Evolutionary conservation across 2,329 filamentous ascomycete species (phyloP).

Genomic region (Colletotrichum tamarilloi): DNA sequence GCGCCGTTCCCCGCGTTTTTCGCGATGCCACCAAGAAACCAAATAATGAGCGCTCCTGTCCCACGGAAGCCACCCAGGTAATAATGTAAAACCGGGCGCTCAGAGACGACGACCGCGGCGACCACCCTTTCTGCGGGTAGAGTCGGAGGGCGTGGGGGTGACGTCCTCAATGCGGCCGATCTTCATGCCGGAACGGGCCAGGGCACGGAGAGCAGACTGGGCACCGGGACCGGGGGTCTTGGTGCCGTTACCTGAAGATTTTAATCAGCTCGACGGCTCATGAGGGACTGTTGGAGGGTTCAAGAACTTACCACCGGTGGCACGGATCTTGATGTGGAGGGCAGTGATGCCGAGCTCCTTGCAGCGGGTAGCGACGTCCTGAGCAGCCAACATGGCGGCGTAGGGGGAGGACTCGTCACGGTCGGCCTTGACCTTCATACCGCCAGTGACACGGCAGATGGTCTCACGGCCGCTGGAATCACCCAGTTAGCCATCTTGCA

Average conservation of each 20-base stretch:
- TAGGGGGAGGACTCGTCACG: conserved; percentile 99
- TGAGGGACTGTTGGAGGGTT: fast-evolving
- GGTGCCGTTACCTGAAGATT: conserved; percentile 85
- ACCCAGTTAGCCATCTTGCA: conserved; percentile 71
- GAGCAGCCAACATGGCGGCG: conserved; percentile 99
- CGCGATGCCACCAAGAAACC: conserved; percentile 73
- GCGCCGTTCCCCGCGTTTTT: conserved; percentile 80
- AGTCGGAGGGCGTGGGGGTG: conserved; percentile 98
- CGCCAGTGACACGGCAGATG: conserved; percentile 99
- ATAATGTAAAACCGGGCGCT: conserved; percentile 55
- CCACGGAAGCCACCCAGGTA: conserved; percentile 34
- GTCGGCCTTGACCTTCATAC: conserved; percentile 99
- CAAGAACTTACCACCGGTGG: conserved; percentile 84
- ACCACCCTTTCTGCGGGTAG: conserved; percentile 99
- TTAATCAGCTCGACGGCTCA: neutral
- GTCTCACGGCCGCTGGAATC: conserved; percentile 97
- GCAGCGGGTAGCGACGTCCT: conserved; percentile 93
- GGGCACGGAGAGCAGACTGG: conserved; percentile 97
- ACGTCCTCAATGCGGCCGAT: conserved; percentile 99
- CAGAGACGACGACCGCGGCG: conserved; percentile 99
- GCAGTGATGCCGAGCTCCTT: conserved; percentile 83
- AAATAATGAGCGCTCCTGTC: conserved; percentile 55
- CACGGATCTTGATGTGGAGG: conserved; percentile 99
- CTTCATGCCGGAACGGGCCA: conserved; percentile 99
- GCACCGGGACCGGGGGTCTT: conserved; percentile 99